Evolutionary conservation across 2,329 filamentous ascomycete genomes (phyloP), one percentile per base, ranked within the genome.

Genomic region (Colletotrichum brevisporum): DNA sequence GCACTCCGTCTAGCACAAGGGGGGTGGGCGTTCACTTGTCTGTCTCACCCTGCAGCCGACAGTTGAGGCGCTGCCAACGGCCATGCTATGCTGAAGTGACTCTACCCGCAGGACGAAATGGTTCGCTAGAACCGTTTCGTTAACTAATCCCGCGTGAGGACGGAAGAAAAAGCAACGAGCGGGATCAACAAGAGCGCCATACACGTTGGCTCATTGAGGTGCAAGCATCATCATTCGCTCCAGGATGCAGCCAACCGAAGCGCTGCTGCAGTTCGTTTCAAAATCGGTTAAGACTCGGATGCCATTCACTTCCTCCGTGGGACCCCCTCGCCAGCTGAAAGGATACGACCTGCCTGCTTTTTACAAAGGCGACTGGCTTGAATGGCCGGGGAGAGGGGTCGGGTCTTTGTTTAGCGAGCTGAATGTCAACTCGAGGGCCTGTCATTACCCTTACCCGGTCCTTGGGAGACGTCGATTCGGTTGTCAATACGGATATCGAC

Each of bases 11-110:
- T 48, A 39, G 27, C 18, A 41, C 18, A 21, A n/a, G 5, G 27
- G 41, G 27, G 39, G 41, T 16, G 21, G 31, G 27, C 4, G 31
- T 52, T 21, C 31, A 3, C 31, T 36, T 36, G 31, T 36, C 31
- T 53, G 63, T 66, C 51, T 61, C 56, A 54, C 18, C 60, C 56
- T 66, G 63, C 63, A 45, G 50, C 50, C 43, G 50, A 62, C 63
- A 66, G 57, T 54, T 62, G 63, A 55, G 63, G 63, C 63, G 63
- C 50, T 62, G 51, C 50, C 27, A 66, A 62, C 41, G 27, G 56
- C 24, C 31, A 36, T 36, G 31, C 31, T 8, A 36, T 36, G 31
- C 4, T 10, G 31, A 4, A 36, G 31, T 4, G 31, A 2, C 31
- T 4, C 2, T 36, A 36, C 31, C 31, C 31, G 31, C 31, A 36